Evolutionary conservation across 2,329 filamentous ascomycete genomes (phyloP), one percentile per base, ranked within the genome.

Genomic region (Didymella sp.): DNA sequence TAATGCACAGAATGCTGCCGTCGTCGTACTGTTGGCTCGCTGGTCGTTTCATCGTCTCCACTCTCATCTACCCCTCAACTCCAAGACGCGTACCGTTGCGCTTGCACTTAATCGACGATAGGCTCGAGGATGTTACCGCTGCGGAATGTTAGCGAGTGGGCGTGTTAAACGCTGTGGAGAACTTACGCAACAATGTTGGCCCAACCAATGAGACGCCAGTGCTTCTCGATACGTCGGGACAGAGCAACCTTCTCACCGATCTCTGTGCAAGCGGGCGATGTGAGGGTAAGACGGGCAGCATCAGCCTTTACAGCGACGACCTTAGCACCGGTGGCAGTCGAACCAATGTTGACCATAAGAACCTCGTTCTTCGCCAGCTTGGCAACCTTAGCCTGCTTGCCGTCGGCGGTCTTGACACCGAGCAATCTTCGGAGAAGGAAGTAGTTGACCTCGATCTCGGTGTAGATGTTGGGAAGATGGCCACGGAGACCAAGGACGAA

Each of bases 341-440:
- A 96, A 61, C 95, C 95, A 76, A 99, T 99, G 84, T 99, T 99
- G 66, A 99, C 95, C 95, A 99, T 98, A 46, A 99, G 89, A 73
- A 98, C 92, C 79, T 99, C 95, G 81, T 96, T 97, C 88, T 98
- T 99, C 56, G 92, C 84, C 65, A 99, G 85, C 84, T 99, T 99
- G 71, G 93, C 92, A 67, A 99, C 95, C 89, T 99, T 99, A 74
- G 94, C 94, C 81, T 98, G 95, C 85, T 99, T 99, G 77, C 95
- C 95, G 69, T 99, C 95, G 62, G 94, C 92, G 43, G 95, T 96
- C 82, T 96, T 93, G 72, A 99, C 95, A 87, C 95, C 95, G 55
- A 99, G 87, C 61, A 99, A 85, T 71, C 95, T 87, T 71, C 94
- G 90, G 62, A 99, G 89, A 60, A 99, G 85, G 85, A 98, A 99